A percentile compares a stretch with the other conserved stretches of the same genome.
Conservation (phyloP, 176 grass and related monocot species). For the Rhynchospora tenuis region DNA sequence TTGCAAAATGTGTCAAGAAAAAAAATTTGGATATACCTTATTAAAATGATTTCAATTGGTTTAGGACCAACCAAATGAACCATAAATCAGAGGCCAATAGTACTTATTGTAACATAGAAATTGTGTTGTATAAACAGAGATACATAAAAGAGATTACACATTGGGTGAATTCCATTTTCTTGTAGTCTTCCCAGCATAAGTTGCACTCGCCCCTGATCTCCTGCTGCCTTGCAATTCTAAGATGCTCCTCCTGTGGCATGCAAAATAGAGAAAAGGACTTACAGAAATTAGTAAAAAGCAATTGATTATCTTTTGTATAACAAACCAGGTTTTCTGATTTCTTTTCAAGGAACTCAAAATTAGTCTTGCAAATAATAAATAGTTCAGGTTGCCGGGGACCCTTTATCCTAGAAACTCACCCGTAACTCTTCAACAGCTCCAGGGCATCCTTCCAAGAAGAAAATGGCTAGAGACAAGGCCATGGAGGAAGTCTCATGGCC, state of each 20-base stretch:
- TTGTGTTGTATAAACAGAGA: constrained; percentile 15
- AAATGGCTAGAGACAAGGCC: constrained; percentile 76
- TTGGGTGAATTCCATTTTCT: constrained; percentile 96
- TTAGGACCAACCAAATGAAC: not conserved
- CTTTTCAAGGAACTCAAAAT: not conserved
- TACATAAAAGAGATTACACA: constrained; percentile 61
- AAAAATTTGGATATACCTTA: not conserved
- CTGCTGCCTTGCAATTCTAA: constrained; percentile 52
- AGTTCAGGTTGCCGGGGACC: not conserved
- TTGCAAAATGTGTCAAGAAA: not conserved
- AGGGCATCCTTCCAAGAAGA: constrained; percentile 81
- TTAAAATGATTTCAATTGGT: not conserved
- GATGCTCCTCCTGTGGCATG: constrained; percentile 63
- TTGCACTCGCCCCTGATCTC: constrained; percentile 37
- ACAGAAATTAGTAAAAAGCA: not conserved
- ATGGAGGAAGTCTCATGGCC: constrained; percentile 95
- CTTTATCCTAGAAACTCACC: constrained; percentile 28
- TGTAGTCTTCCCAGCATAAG: constrained; percentile 97
- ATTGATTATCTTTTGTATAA: not conserved
- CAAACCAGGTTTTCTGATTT: not conserved
- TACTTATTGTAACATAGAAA: constrained; percentile 1
- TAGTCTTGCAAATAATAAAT: not conserved
- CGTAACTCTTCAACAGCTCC: constrained; percentile 53
- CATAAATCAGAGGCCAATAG: not conserved
- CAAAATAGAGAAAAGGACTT: not conserved